Evolutionary conservation across 2,329 filamentous ascomycete genomes (phyloP).

Genomic region (Fusarium sp.): DNA sequence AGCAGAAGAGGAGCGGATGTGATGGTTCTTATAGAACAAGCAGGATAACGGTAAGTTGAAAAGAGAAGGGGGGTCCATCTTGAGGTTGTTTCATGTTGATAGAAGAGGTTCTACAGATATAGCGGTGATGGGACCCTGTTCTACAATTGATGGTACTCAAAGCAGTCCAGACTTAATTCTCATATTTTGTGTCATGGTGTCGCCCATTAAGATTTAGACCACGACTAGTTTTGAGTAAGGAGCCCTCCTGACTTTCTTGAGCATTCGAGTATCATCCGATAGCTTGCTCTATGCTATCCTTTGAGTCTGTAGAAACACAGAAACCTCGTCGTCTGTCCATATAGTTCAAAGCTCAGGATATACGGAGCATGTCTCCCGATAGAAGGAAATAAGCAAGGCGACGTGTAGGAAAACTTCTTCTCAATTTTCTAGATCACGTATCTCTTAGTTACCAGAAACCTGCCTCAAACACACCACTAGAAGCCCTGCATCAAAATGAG

Average conservation of each 20-base stretch:
- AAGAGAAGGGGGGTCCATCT: accelerated
- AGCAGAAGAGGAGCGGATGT: neutral
- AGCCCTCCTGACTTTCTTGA: accelerated
- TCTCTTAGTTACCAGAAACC: neutral
- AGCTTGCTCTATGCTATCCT: neutral
- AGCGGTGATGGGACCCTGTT: neutral
- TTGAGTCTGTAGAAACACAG: accelerated
- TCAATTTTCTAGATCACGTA: neutral
- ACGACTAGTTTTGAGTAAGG: too few relatives aligned
- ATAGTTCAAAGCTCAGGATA: neutral
- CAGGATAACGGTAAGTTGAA: accelerated
- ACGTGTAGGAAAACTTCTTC: accelerated
- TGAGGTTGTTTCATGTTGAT: neutral
- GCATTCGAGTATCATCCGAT: too few relatives aligned
- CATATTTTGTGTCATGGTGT: neutral
- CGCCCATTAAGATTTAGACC: too few relatives aligned
- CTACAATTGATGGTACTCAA: neutral
- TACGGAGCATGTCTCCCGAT: too few relatives aligned
- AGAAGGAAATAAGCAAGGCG: too few relatives aligned
- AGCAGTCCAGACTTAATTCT: neutral
- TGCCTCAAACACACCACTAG: neutral
- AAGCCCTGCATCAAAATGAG: neutral
- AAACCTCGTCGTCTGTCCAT: neutral
- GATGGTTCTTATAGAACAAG: neutral
- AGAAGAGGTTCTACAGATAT: neutral